Evolutionary conservation across 164 flowering plant genomes (phyloP), one percentile per base, ranked within the genome.

Genomic region (Kalanchoe fedtschenkoi): DNA sequence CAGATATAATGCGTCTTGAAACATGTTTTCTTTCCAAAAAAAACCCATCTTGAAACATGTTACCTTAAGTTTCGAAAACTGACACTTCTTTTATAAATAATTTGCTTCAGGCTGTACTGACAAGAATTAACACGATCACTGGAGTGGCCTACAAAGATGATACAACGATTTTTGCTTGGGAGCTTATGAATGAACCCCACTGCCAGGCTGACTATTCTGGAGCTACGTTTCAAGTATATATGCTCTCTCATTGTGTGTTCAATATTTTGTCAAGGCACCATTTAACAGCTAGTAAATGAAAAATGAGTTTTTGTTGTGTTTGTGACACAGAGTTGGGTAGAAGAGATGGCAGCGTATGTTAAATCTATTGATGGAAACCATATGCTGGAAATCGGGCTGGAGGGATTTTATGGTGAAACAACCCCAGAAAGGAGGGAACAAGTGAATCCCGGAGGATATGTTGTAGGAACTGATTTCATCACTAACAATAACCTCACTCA

Each of bases 121-220:
- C 89, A 46, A 79, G 92, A 62, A 38, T 35, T 10, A 90, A 90
- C 70, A 85, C 66, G 54, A 11, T 87, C 32, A 84, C 80, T 54
- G 81, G 85, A 66, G 75, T 86, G 64, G 80, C 78, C 37, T 87
- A 87, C 73, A 87, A 78, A 64, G 92, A 90, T 75, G 97, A 90
- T 14, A 80, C 95, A 34, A 81, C 87, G 17, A 90, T 89, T 33
- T 80, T 89, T 82, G 87, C 91, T 38, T 89, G 97, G 97, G 95
- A 89, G 77, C 88, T 89, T 21, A 90, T 90, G 75, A 90, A 90
- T 74, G 97, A 90, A 72, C 84, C 89, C 2, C 74, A 92, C 66
- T 85, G 95, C 72, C 5, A 62, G 54, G 70, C 86, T 41, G 95
- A 87, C 73, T 67, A 63, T 11, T 80, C 89, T 4, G 87, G 86